phyloP scores from a whole-genome alignment of 73 alveolate species.

The Stentor coeruleus region DNA sequence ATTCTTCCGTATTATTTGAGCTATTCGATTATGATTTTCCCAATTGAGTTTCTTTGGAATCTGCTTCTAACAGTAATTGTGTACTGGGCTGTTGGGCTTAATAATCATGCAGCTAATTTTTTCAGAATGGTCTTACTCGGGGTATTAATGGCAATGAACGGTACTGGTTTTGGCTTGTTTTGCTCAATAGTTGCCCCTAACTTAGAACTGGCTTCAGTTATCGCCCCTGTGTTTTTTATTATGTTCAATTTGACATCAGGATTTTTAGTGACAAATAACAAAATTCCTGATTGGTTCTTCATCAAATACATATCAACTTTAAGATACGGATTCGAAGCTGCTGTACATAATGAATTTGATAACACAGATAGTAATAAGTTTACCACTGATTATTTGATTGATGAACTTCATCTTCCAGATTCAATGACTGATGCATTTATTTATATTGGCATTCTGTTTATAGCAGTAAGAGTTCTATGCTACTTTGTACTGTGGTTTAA shows the following conservation, averaged over 20 bases:
- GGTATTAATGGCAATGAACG: background rate
- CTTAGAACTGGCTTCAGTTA: background rate
- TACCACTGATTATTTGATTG: too few relatives aligned
- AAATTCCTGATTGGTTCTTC: background rate
- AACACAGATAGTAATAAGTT: background rate
- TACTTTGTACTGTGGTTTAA: background rate
- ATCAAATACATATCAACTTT: background rate
- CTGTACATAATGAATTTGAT: background rate
- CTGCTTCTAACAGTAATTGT: background rate
- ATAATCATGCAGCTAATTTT: background rate
- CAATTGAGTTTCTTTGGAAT: background rate
- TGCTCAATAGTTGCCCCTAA: background rate
- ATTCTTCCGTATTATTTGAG: background rate
- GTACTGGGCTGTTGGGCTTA: background rate
- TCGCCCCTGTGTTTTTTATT: background rate
- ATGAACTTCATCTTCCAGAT: background rate
- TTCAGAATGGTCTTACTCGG: background rate
- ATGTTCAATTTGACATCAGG: background rate
- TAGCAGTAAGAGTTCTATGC: background rate
- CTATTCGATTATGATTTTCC: background rate
- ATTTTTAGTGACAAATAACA: background rate
- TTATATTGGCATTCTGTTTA: background rate
- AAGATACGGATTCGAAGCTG: background rate
- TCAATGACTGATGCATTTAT: background rate
- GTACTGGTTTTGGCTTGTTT: background rate